phyloP scores from a whole-genome alignment of 2,329 filamentous ascomycete species.

The Diaporthe citrichinensis region DNA sequence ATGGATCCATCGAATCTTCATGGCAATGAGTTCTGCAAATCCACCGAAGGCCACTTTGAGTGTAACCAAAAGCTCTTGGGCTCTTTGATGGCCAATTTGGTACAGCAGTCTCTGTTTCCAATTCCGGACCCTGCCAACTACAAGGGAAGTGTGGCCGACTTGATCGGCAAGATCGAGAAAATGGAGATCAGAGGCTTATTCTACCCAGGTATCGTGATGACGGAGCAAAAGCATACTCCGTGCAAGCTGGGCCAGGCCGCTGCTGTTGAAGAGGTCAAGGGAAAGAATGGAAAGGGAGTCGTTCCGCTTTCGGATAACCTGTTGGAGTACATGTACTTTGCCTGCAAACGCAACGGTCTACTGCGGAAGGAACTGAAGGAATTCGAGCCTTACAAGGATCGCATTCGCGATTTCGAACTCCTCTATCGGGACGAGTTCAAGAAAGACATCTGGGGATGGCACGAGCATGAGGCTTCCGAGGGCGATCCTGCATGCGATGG shows the following conservation, averaged over 20 bases:
- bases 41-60: slow-evolving; percentile 30
- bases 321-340: slow-evolving; percentile 36
- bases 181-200: slow-evolving; percentile 39
- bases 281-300: not conserved
- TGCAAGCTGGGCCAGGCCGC: slow-evolving; percentile 39
- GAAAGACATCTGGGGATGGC: slow-evolving; percentile 36
- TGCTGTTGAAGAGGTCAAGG: slow-evolving; percentile 18
- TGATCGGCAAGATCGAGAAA: slow-evolving; percentile 25
- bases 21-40: slow-evolving; percentile 38
- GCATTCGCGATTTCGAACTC: slow-evolving; percentile 6
- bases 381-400: slow-evolving; percentile 35
- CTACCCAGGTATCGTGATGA: slow-evolving; percentile 32
- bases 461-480: not conserved
- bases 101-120: slow-evolving; percentile 37
- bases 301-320: slow-evolving; percentile 35
- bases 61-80: slow-evolving; percentile 41
- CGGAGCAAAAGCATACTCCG: slow-evolving; percentile 37
- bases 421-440: slow-evolving; percentile 34
- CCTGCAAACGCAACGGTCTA: slow-evolving; percentile 25
- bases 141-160: slow-evolving; percentile 22
- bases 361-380: slow-evolving; percentile 33
- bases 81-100: slow-evolving; percentile 36
- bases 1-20: slow-evolving; percentile 20
- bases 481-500: not conserved
- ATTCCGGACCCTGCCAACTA: slow-evolving; percentile 32